Conservation (phyloP, 2,329 filamentous ascomycete genomes). For the Trichoderma pleuroti region DNA sequence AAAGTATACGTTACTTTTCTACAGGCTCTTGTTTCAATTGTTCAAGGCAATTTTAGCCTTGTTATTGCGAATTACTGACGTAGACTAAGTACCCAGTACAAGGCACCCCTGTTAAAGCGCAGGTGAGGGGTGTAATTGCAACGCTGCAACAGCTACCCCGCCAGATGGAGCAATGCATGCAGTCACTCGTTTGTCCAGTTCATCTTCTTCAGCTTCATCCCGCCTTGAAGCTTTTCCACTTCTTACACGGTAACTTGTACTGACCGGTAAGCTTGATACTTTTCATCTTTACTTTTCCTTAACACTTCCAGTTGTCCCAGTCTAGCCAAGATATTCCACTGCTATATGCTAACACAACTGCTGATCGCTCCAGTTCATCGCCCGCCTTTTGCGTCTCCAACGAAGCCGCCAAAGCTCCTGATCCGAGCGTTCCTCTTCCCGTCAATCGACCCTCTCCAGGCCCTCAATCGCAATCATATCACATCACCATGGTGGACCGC, state of each 20-base stretch:
- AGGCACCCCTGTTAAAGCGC: background rate
- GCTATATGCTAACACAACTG: background rate
- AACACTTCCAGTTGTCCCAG: accelerated
- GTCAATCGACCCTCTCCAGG: background rate
- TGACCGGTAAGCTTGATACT: background rate
- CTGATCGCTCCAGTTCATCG: background rate
- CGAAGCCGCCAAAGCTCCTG: background rate
- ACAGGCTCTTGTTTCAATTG: accelerated
- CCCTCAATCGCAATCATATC: background rate
- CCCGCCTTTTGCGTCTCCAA: background rate
- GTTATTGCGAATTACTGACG: background rate
- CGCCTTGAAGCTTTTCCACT: background rate
- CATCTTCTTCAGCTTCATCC: conserved; percentile 5
- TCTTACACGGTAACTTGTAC: background rate
- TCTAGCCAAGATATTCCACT: background rate
- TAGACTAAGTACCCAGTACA: background rate
- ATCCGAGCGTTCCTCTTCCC: background rate
- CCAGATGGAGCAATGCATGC: conserved; percentile 18
- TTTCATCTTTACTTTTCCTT: background rate
- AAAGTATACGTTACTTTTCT: background rate
- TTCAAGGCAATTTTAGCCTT: background rate
- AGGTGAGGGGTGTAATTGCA: background rate
- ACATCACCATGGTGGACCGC: conserved; percentile 74
- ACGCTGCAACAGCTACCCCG: conserved; percentile 17
- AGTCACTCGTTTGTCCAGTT: background rate